Conservation (phyloP, 306 rosid genomes). For the Pueraria montana region DNA sequence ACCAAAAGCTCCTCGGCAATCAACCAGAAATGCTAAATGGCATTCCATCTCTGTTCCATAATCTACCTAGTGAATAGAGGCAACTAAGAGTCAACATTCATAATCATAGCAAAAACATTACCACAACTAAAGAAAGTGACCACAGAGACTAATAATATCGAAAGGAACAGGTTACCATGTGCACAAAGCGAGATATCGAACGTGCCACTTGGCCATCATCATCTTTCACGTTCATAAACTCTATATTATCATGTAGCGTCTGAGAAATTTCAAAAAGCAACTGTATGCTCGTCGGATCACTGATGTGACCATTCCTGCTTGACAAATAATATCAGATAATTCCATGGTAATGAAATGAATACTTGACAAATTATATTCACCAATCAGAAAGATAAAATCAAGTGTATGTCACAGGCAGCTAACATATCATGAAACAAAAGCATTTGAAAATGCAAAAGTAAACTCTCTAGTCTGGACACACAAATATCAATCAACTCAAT, state of each 20-base stretch:
- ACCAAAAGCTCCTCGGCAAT: conserved; percentile 90
- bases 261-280: conserved; percentile 85
- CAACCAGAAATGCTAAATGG: conserved; percentile 84
- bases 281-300: conserved; percentile 74
- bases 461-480: not conserved
- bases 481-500: conserved; percentile 30
- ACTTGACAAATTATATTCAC: conserved; percentile 3
- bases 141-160: not conserved
- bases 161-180: conserved; percentile 64
- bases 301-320: conserved; percentile 68
- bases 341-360: conserved; percentile 39
- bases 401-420: not conserved
- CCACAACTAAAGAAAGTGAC: conserved; percentile 41
- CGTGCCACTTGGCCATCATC: conserved; percentile 78
- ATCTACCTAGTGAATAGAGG: conserved; percentile 71
- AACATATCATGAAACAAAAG: conserved; percentile 9
- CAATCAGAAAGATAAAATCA: conserved; percentile 5
- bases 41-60: conserved; percentile 77
- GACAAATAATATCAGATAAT: conserved; percentile 49
- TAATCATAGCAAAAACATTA: conserved; percentile 32
- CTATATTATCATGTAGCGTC: conserved; percentile 75
- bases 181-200: conserved; percentile 79
- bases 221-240: conserved; percentile 68
- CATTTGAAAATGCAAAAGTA: conserved; percentile 16
- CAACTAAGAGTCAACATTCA: conserved; percentile 44